Conservation (phyloP, 2,329 filamentous ascomycete genomes). For the Fusarium nygamai region DNA sequence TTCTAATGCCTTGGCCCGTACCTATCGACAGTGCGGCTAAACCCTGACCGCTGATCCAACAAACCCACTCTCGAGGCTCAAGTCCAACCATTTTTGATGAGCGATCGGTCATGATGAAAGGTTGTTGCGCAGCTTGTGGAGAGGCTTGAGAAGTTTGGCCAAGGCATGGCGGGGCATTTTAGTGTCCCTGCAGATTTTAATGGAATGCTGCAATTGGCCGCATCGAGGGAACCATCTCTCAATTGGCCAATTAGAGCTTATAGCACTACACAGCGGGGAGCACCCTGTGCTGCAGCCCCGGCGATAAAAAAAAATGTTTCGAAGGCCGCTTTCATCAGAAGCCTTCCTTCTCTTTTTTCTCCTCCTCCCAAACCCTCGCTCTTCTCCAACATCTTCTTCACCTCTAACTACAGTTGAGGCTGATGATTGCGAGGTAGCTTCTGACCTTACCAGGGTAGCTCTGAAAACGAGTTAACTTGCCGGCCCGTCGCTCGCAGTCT, state of each 20-base stretch:
- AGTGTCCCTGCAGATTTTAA: slow-evolving; percentile 39
- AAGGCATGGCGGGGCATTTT: slow-evolving; percentile 40
- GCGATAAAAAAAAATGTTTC: slow-evolving; percentile 45
- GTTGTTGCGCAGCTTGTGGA: slow-evolving; percentile 36
- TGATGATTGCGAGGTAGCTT: slow-evolving; percentile 53
- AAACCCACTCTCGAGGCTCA: slow-evolving; percentile 31
- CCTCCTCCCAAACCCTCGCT: slow-evolving; percentile 38
- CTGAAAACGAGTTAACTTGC: slow-evolving; percentile 53
- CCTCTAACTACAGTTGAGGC: slow-evolving; percentile 44
- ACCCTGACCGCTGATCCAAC: slow-evolving; percentile 42
- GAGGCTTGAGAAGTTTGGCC: slow-evolving; percentile 41
- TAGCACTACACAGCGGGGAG: slow-evolving; percentile 27
- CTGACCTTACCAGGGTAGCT: slow-evolving; percentile 50
- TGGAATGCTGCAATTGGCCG: slow-evolving; percentile 34
- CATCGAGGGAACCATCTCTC: slow-evolving; percentile 4
- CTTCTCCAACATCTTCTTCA: slow-evolving; percentile 30
- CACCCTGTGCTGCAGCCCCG: slow-evolving; percentile 21
- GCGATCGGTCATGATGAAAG: slow-evolving; percentile 37
- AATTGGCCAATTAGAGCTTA: slow-evolving; percentile 41
- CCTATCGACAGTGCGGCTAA: slow-evolving; percentile 22
- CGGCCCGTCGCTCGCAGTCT: slow-evolving; percentile 48
- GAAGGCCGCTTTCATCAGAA: slow-evolving; percentile 34
- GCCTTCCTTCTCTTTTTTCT: slow-evolving; percentile 29
- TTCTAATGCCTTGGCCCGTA: slow-evolving; percentile 2
- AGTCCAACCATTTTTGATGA: slow-evolving; percentile 29